Percentiles rank a stretch among this genome's conserved stretches.
Evolutionary conservation across 2,329 filamentous ascomycete species (phyloP).

Genomic region (Arachnomyces sp.): DNA sequence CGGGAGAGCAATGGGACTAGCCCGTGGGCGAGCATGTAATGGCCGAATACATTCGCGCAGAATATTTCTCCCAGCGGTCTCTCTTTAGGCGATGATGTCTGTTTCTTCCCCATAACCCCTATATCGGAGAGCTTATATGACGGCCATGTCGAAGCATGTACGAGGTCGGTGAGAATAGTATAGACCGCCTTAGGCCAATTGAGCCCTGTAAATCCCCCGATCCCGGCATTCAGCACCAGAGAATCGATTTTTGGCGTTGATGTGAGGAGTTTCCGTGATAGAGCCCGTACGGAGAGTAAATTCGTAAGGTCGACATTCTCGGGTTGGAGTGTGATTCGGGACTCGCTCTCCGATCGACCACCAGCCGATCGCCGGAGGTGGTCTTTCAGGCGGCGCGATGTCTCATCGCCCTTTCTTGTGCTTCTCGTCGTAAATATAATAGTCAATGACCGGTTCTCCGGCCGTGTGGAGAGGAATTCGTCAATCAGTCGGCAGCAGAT

Average conservation of each 20-base stretch:
- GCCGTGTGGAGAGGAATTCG: slow-evolving; percentile 68
- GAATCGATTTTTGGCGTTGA: slow-evolving; percentile 61
- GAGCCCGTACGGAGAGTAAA: slow-evolving; percentile 46
- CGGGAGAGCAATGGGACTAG: slow-evolving; percentile 64
- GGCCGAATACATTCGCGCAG: slow-evolving; percentile 86
- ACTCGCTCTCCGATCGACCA: slow-evolving; percentile 32
- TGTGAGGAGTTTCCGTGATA: slow-evolving; percentile 43
- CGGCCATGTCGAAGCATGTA: slow-evolving; percentile 67
- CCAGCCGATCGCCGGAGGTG: slow-evolving; percentile 47
- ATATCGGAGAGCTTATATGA: slow-evolving; percentile 58
- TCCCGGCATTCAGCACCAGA: slow-evolving; percentile 78
- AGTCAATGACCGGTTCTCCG: slow-evolving; percentile 60
- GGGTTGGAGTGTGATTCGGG: slow-evolving; percentile 43
- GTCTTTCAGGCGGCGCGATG: slow-evolving; percentile 54
- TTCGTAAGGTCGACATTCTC: slow-evolving; percentile 52
- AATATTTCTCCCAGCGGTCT: slow-evolving; percentile 72
- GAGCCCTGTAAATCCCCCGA: slow-evolving; percentile 77
- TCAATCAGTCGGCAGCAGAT: slow-evolving; percentile 80
- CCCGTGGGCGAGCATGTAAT: slow-evolving; percentile 80
- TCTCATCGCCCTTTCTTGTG: slow-evolving; percentile 62
- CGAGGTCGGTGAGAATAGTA: slow-evolving; percentile 51
- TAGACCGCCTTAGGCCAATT: slow-evolving; percentile 57
- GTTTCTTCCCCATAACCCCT: slow-evolving; percentile 46
- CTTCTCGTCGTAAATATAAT: slow-evolving; percentile 79
- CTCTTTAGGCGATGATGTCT: slow-evolving; percentile 42